Evolutionary conservation across 306 rosid genomes (phyloP), one percentile per base, ranked within the genome.

Genomic region (Canavalia gladiata): DNA sequence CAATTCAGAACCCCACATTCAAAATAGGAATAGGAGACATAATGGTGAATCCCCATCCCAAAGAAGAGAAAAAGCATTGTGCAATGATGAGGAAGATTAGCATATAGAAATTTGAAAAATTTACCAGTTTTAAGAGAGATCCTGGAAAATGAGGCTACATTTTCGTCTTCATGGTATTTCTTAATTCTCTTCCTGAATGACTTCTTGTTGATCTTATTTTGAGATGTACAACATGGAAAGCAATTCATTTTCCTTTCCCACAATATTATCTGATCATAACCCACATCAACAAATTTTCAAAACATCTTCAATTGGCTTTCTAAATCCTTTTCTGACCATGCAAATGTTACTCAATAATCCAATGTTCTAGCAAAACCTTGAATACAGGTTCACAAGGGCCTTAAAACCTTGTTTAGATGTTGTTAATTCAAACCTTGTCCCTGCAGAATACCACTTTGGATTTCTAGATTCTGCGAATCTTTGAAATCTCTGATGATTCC

Each of bases 91-190:
- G 50, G 78, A 71, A 77, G 42, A 72, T 34, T 68, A 82, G 2
- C 37, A 31, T 25, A 47, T 18, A 18, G 25, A 56, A 67, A 56
- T 11, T 7, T 66, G 30, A 43, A 33, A 66, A 74, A 41, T 8
- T 56, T 71, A 92, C 98, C 98, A 71, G 88, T 87, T 87, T 82
- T 91, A 47, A 87, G 84, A 85, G 94, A 92, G 78, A 92, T 78
- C 43, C 52, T 68, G 30, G 72, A 66, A 74, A 79, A 13, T 12
- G 84, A 66, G 59, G 72, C 12, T 29, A 56, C 10, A 6, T 8
- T 8, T 74, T 79, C 74, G 57, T 63, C 66, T 8, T 49, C 77
- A 66, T 58, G 58, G 30, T 57, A 79, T 64, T 84, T 46, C 84
- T 74, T 66, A 57, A 79, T 63, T 13, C 50, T 76, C 28, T 72